Percentiles rank a stretch among this genome's conserved stretches.
Evolutionary conservation across 148 eudicot species (phyloP).

Genomic region (Chenopodium suecicum): DNA sequence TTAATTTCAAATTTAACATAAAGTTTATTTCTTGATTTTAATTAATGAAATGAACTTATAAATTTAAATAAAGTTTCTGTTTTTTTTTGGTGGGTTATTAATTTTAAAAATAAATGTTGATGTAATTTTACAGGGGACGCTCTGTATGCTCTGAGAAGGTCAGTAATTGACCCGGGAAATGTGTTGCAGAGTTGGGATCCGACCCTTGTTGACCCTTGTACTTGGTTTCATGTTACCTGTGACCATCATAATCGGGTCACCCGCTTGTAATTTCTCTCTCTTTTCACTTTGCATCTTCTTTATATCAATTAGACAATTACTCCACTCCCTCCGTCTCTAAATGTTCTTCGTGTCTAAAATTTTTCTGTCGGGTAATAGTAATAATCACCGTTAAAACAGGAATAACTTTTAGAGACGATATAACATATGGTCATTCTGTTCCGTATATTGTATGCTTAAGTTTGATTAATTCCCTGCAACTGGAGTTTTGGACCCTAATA

Average conservation of each 20-base stretch:
- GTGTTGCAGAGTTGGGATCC: constrained; percentile 91
- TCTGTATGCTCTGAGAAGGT: constrained; percentile 61
- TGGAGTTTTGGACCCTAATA: too few relatives aligned
- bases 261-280: constrained; percentile 52
- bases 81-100: neutral
- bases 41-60: neutral
- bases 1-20: neutral
- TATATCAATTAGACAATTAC: too few relatives aligned
- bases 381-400: too few relatives aligned
- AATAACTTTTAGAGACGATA: too few relatives aligned
- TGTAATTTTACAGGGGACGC: constrained; percentile 54
- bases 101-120: too few relatives aligned
- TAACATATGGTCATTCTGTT: too few relatives aligned
- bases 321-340: too few relatives aligned
- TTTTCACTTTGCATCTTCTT: neutral
- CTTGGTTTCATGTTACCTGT: constrained; percentile 94
- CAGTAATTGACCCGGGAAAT: constrained; percentile 54
- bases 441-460: too few relatives aligned
- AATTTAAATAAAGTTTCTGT: neutral
- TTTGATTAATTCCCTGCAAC: too few relatives aligned
- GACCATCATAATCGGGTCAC: constrained; percentile 62
- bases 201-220: constrained; percentile 87
- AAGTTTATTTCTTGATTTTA: neutral
- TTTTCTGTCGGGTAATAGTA: too few relatives aligned
- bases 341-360: too few relatives aligned